phyloP scores from a whole-genome alignment of 192 early-diverging fungal species.

The Coemansia sp. region DNA sequence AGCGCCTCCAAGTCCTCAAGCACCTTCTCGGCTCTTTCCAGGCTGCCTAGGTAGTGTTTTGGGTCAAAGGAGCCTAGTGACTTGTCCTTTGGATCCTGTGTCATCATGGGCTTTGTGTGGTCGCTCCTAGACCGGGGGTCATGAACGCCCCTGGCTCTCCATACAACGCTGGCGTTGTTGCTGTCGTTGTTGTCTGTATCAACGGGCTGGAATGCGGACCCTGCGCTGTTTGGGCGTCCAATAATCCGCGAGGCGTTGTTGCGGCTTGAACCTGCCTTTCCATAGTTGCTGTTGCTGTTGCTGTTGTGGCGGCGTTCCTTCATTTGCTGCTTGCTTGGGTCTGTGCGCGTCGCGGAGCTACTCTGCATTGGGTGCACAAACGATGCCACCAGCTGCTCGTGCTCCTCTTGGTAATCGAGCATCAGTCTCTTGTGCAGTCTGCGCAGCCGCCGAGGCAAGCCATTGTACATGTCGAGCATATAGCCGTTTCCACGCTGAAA shows the following conservation, averaged over 20 bases:
- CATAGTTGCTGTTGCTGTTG: too few species aligned
- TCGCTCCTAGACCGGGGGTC: neutral
- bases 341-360: neutral
- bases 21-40: slow-evolving; percentile 35
- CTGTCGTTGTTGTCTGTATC: neutral
- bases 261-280: neutral
- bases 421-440: slow-evolving; percentile 36
- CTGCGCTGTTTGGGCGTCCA: neutral
- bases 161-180: neutral
- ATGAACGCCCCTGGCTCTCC: neutral
- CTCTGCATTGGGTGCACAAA: slow-evolving; percentile 8
- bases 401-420: slow-evolving; percentile 42
- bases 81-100: neutral
- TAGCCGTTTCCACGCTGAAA: slow-evolving; percentile 49
- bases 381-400: slow-evolving; percentile 26
- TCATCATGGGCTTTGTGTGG: neutral
- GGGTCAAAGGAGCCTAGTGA: slow-evolving; percentile 33
- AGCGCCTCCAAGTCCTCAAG: slow-evolving; percentile 40
- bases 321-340: neutral
- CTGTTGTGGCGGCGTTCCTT: neutral
- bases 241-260: neutral
- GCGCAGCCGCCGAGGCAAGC: slow-evolving; percentile 32
- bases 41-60: slow-evolving; percentile 27
- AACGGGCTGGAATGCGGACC: slow-evolving; percentile 1
- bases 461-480: slow-evolving; percentile 40